These are phyloP conservation scores for Camelina neglecta DNA, from an alignment of 345 rosid species.

Conservation along the genomic window DNA sequence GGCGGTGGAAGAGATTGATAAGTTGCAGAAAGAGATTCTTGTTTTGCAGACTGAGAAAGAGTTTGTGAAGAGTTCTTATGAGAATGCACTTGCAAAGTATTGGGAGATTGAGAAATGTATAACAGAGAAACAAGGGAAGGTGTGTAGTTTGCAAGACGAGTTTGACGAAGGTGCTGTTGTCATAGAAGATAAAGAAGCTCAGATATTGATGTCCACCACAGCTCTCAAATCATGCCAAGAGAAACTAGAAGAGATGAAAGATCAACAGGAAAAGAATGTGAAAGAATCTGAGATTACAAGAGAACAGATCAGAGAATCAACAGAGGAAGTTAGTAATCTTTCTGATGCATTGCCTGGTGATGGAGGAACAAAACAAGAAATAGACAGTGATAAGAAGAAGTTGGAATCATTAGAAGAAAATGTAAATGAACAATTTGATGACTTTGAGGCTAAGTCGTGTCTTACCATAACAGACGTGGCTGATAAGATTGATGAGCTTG, in stretches of 20 bases:
- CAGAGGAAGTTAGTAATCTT: conserved; percentile 50
- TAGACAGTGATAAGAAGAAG: background rate
- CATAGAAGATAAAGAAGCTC: conserved; percentile 79
- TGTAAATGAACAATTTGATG: conserved; percentile 56
- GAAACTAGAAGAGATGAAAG: conserved; percentile 55
- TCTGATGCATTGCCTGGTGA: conserved; percentile 42
- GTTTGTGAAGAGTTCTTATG: conserved; percentile 78
- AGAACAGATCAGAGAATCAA: conserved; percentile 49
- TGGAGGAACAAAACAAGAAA: conserved; percentile 11
- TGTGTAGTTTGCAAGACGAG: conserved; percentile 69
- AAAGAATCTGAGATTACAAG: conserved; percentile 53
- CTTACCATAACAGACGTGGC: conserved; percentile 69
- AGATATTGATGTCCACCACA: conserved; percentile 65
- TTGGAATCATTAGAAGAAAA: conserved; percentile 15
- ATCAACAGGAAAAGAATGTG: conserved; percentile 58
- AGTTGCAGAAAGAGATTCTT: conserved; percentile 77
- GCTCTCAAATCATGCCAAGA: conserved; percentile 83
- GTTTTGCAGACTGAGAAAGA: conserved; percentile 84
- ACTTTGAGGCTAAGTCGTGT: conserved; percentile 47
- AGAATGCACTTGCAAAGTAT: conserved; percentile 62
- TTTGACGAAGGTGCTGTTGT: conserved; percentile 69
- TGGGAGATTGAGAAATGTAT: conserved; percentile 75
- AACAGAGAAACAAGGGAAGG: conserved; percentile 60
- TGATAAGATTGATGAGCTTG: conserved; percentile 90
- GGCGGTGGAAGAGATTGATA: conserved; percentile 70